Conservation (phyloP, 768 basidiomycete genomes). For the Panaeolus cyanescens region DNA sequence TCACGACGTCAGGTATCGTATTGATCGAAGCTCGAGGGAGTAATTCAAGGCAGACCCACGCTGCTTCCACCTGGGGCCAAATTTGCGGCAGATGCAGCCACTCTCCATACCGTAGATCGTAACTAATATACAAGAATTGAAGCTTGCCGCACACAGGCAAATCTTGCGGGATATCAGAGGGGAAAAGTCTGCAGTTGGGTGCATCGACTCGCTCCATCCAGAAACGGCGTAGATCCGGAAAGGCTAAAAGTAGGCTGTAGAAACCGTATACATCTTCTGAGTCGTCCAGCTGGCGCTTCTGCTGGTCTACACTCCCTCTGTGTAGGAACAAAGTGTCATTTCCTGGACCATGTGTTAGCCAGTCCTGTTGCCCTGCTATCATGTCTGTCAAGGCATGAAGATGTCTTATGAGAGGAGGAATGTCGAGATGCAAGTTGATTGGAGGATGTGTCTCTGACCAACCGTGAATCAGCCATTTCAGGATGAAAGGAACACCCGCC, state of each 20-base stretch:
- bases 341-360: background rate
- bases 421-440: background rate
- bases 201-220: background rate
- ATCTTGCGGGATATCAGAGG: background rate
- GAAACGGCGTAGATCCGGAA: background rate
- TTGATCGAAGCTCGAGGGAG: background rate
- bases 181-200: background rate
- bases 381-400: too few species aligned
- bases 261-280: background rate
- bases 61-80: background rate
- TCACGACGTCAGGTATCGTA: background rate
- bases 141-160: background rate
- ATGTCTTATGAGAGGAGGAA: background rate
- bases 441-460: background rate
- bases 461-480: background rate
- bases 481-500: background rate
- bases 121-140: background rate
- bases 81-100: background rate
- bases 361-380: background rate
- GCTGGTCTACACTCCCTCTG: background rate
- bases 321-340: background rate
- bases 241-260: background rate
- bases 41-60: background rate
- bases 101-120: background rate
- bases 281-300: background rate